Evolutionary conservation across 2,329 filamentous ascomycete genomes (phyloP).

Genomic region (Fusarium sp.): DNA sequence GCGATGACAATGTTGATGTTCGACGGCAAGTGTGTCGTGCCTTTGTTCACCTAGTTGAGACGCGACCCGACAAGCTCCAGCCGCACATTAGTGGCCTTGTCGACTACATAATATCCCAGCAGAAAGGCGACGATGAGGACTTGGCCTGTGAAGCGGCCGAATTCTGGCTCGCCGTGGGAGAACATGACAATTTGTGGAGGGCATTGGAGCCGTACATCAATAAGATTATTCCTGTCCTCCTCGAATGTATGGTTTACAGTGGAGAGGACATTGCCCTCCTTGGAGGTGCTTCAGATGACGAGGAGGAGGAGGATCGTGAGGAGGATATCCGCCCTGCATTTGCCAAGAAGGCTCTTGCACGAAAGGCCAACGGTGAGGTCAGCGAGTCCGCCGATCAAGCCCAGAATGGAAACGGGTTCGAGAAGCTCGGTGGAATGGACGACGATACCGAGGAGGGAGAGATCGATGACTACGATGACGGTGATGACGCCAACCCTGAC

Average conservation of each 20-base stretch:
- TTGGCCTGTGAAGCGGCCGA: slow-evolving; percentile 94
- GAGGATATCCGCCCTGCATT: slow-evolving; percentile 95
- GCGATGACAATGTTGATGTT: slow-evolving; percentile 82
- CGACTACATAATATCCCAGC: slow-evolving; percentile 91
- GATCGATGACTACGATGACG: slow-evolving; percentile 78
- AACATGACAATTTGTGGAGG: slow-evolving; percentile 83
- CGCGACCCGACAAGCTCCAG: slow-evolving; percentile 87
- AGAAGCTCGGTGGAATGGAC: slow-evolving; percentile 68
- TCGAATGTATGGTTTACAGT: slow-evolving; percentile 96
- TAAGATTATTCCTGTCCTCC: slow-evolving; percentile 88
- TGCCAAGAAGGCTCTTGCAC: slow-evolving; percentile 73
- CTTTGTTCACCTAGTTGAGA: slow-evolving; percentile 91
- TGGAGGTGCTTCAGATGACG: slow-evolving; percentile 86
- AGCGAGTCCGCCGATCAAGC: slow-evolving; percentile 61
- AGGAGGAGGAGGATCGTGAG: slow-evolving; percentile 87
- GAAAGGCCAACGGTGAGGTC: slow-evolving; percentile 65
- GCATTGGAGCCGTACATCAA: slow-evolving; percentile 80
- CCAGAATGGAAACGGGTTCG: slow-evolving; percentile 65
- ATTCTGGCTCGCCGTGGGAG: slow-evolving; percentile 95
- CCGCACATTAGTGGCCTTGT: slow-evolving; percentile 90
- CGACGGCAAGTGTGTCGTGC: slow-evolving; percentile 92
- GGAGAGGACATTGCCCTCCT: slow-evolving; percentile 91
- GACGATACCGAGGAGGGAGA: slow-evolving; percentile 90
- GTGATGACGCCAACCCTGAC: slow-evolving; percentile 85
- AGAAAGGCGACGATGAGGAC: slow-evolving; percentile 87